Base-by-base conservation (phyloP, 192 early-diverging fungal genomes). In the Spizellomyces punctatus region DNA sequence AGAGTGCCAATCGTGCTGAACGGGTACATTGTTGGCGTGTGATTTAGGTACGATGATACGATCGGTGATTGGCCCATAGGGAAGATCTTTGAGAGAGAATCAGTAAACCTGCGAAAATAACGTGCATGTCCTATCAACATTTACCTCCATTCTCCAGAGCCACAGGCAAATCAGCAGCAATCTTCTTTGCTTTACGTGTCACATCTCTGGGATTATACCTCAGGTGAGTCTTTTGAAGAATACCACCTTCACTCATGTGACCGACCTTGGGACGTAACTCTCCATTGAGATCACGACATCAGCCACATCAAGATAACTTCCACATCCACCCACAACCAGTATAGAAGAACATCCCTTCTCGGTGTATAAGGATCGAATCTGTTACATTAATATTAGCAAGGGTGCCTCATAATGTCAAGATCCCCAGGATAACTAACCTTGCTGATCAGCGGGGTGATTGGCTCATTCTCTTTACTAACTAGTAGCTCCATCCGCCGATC, bases 401-500 rank as follows among this genome's bases (percentile, higher is more conserved):
- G 65, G 63, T 46, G 14, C n/a, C n/a, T 54, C 14, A 4, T n/a
- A 63, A 2, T 63, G 65, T 63, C 42, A 66, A 66, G 1, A 66
- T 36, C 27, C 27, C 27, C 27, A 36, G 27, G 27, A 36, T 36
- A 36, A 36, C 27, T 3, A 36, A 36, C 27, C 27, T 82, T 76
- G 67, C 67, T 69, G 36, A 86, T 74, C n/a, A 88, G 78, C 8
- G 86, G 85, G 56, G 86, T 88, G 43, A 88, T 85, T 0, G 86
- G 86, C 57, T 88, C 86, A n/a, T 69, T 58, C 16, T 72, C 68
- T 48, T 64, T 78, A 10, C 75, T 48, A 0, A 88, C 79, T 27
- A 88, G 74, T 71, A 56, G 58, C 67, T 82, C 80, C 85, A 88
- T 88, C 21, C 86, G 81, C 12, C 66, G 54, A 50, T 88, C 86